Base-by-base conservation (phyloP, 2,329 filamentous ascomycete genomes). In the Didymella segeticola region DNA sequence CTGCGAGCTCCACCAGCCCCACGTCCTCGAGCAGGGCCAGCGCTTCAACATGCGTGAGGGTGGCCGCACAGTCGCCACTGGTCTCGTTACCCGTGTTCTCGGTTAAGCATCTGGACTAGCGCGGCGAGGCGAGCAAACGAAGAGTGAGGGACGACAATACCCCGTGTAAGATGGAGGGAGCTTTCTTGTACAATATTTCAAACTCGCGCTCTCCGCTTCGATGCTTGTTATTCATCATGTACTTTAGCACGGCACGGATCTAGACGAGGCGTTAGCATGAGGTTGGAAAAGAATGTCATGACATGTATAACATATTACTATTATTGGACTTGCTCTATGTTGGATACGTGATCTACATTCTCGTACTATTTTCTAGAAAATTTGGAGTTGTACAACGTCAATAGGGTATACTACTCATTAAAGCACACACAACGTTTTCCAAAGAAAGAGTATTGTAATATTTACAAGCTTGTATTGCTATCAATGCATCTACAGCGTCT, bases 11-110 rank as follows among this genome's bases (percentile, higher is more conserved):
- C 86, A 91, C 79, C 82, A 89, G 78, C 91, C 93, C 60, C 86
- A 96, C 71, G 93, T 93, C 56, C 80, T 97, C 61, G 95, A 99
- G 82, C 81, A 86, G 60, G 93, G 95, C 68, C 91, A 97, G 83
- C 90, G 95, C 70, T 95, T 99, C 86, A 99, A 98, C 83, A 87
- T 99, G 75, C 91, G 95, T 79, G 95, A 99, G 83, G 95, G 95
- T 82, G 93, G 93, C 70, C 87, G 91, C 50, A 76, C 73, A 29
- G 73, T 76, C 41, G 73, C 73, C 38, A 76, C 73, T 56, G 73
- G 73, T 59, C 65, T 76, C 8, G 69, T 76, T 12, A 76, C 73
- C 27, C 73, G 67, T 45, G 65, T 76, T 37, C 43, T 75, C 5
- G 71, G 69, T 57, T 75, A 72, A 65, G 45, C 47, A n/a, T 47